Base-by-base conservation (phyloP, 202 grass and related monocot species). In the Miscanthus sacchariflorus region DNA sequence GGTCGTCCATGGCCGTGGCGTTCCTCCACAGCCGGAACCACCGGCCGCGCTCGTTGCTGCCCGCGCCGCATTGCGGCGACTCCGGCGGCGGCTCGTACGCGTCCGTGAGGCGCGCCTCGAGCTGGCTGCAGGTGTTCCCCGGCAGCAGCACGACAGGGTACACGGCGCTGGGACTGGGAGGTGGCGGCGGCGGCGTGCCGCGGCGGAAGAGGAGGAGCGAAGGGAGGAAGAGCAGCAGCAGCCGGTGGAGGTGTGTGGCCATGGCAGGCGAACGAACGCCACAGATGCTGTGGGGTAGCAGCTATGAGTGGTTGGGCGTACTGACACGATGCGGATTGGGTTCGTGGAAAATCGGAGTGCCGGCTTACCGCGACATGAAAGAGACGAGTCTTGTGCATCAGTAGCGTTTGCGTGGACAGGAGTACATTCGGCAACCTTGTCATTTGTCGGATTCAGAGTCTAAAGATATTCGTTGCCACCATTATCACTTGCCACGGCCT, bases 1-100 rank as follows among this genome's bases (percentile, higher is more conserved):
- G 76, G 35, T 76, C 74, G 81, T 52, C 72, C 76, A 81, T 30
- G 33, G 84, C 90, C 4, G 90, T 76, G 9, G 73, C 49, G 56
- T 91, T 78, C 48, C 85, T 85, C 90, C 90, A 91, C 9, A 91
- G 44, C 76, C 69, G 27, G 78, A 88, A 91, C 90, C 90, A 91
- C 5, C 64, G 49, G 27, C 74, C 76, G 7, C 5, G n/a, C n/a
- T 64, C 39, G 18, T 19, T 46, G 36, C 36, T 38, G 4, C 12
- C 63, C 6, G 77, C 18, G 68, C 9, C 33, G 90, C 90, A 91
- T 23, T 81, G 44, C n/a, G 87, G 70, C 17, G 46, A 77, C 9
- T 64, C 59, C 3, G 59, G 59, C 36, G 76, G 78, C 0, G 90
- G 90, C 78, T 70, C 14, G 86, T 84, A 88, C 30, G 48, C 86